Base-by-base conservation (phyloP, 1,139 yeast species). In the Nakaseomyces uthaithaninus region DNA sequence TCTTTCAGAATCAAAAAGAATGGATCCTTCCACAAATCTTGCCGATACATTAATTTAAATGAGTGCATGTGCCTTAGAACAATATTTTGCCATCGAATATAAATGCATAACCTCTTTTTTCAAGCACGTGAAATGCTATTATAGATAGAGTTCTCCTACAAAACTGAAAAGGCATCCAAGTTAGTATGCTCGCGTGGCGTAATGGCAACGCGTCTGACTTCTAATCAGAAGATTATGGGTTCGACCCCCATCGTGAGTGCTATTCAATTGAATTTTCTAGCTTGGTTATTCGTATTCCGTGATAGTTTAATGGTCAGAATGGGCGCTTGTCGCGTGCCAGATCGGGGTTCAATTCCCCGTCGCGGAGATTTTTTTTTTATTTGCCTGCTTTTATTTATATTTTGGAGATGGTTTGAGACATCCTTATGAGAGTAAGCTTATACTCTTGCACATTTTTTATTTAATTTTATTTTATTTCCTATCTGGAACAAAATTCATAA, bases 191-290 rank as follows among this genome's bases (percentile, higher is more conserved):
- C 68, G 72, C 67, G 72, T 70, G 71, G 74, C 74, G 73, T 69
- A 70, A 70, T 69, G 74, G 75, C 72, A 70, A 69, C 74, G 75
- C 75, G 74, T 70, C 72, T 68, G 74, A 70, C 75, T 70, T 69
- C 74, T 69, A 66, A 69, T 69, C 73, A 68, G 73, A 68, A 68
- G 74, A 68, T 68, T 69, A 72, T 66, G 74, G 74, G 74, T 69
- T 69, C 74, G 74, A 69, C 72, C 71, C 74, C 74, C 74, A 65
- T 68, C 72, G 66, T 67, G 74, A 69, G 73, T 67, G 71, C 59
- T 57, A 56, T 14, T 33, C 10, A 9, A 10, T 27, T 14, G 16
- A 8, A 9, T 14, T 9, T 7, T 18, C 10, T 22, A 8, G 11
- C 25, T 22, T 11, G 8, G 25, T 8, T 8, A 22, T 22, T 11